Evolutionary conservation across 345 rosid species (phyloP), one percentile per base, ranked within the genome.

Genomic region (Rhodomyrtus tomentosa): DNA sequence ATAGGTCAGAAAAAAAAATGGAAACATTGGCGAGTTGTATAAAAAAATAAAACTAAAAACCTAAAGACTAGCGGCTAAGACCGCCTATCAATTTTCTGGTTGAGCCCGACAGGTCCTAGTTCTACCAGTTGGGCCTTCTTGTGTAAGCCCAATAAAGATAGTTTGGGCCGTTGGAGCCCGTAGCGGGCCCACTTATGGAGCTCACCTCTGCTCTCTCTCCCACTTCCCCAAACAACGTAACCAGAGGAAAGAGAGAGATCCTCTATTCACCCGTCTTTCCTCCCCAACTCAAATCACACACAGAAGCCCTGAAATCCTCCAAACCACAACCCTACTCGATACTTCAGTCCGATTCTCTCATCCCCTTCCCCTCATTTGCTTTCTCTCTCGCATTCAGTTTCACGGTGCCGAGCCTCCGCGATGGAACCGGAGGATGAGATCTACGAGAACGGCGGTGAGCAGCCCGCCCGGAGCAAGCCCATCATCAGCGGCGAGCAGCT

Each of bases 391-490:
- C 76, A 9, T 49, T 18, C 84, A 21, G 42, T 54, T 14, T 58
- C 82, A 13, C 18, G 8, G 25, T 32, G 45, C 56, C 50, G 48
- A 24, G 16, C 29, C 72, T 36, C 80, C n/a, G 38, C 27, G 38
- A 95, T 93, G 99, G 96, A 94, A 80, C 90, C 93, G 6, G 99
- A 93, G 84, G 96, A 95, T 74, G 99, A 96, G 90, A 91, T 94
- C 90, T 93, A 91, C 87, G 88, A 74, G 85, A 86, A 86, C 50
- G 85, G 85, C 88, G 96, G 95, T 38, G 88, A 83, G n/a, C 98
- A 87, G 24, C 80, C 92, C 24, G 80, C 87, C 54, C 93, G 89
- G 45, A 90, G 79, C 82, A 86, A 93, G 82, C 95, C 96, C 13
- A 88, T 95, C 72, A 93, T 93, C n/a, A 90, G 95, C 82, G 94